Conservation (phyloP, 768 basidiomycete species). For the Nevesoporus exiguus region DNA sequence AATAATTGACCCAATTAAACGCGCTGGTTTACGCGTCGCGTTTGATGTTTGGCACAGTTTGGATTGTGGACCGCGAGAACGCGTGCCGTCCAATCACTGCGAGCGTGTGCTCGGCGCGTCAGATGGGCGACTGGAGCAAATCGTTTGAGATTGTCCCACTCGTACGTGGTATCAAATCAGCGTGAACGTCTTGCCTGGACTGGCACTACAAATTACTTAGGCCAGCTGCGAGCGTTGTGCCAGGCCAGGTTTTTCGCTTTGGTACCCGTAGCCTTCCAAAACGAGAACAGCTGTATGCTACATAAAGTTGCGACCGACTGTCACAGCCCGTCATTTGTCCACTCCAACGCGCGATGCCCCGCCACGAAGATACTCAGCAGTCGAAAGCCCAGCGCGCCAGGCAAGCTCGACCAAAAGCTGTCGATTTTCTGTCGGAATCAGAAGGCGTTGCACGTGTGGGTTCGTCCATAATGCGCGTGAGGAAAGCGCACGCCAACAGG, state of each 20-base stretch:
- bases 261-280: too few relatives aligned
- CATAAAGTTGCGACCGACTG: not conserved
- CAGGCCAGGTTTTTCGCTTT: too few relatives aligned
- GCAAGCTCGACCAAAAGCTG: slow-evolving; percentile 16
- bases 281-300: too few relatives aligned
- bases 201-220: too few relatives aligned
- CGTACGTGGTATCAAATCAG: too few relatives aligned
- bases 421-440: slow-evolving; percentile 16
- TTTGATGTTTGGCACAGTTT: slow-evolving; percentile 31
- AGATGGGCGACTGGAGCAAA: too few relatives aligned
- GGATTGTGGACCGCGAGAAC: slow-evolving; percentile 14
- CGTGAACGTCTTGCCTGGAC: too few relatives aligned
- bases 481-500: not conserved
- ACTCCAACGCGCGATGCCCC: not conserved
- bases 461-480: not conserved
- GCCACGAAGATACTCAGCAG: not conserved
- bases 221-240: too few relatives aligned
- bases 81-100: not conserved
- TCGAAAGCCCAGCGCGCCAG: slow-evolving; percentile 7
- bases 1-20: slow-evolving; percentile 34
- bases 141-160: too few relatives aligned
- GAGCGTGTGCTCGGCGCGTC: too few relatives aligned
- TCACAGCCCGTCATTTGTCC: too few relatives aligned
- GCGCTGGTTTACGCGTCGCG: slow-evolving; percentile 42
- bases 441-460: not conserved